Conservation (phyloP, 306 rosid species). For the Sesbania bispinosa region DNA sequence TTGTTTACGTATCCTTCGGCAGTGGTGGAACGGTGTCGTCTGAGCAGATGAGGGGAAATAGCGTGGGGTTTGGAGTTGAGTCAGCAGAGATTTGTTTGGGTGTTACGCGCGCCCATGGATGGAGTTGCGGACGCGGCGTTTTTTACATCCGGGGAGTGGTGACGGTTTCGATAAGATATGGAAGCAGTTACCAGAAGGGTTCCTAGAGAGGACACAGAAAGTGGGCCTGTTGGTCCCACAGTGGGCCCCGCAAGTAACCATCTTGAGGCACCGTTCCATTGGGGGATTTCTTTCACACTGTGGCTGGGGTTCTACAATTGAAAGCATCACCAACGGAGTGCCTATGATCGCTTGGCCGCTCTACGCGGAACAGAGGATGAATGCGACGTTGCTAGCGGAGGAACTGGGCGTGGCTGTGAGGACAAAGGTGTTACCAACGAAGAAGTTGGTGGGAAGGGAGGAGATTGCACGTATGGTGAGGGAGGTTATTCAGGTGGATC, state of each 20-base stretch:
- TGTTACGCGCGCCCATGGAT: slow-evolving; percentile 43
- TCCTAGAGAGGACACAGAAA: not conserved
- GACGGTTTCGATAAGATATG: not conserved
- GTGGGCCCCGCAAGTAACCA: slow-evolving; percentile 47
- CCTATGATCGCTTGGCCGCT: slow-evolving; percentile 61
- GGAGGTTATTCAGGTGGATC: slow-evolving; percentile 9
- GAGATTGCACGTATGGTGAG: slow-evolving; percentile 39
- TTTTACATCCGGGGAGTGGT: not conserved
- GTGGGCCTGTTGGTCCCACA: slow-evolving; percentile 23
- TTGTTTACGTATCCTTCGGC: slow-evolving; percentile 58
- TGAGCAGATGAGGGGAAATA: slow-evolving; percentile 52
- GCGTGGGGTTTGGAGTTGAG: slow-evolving; percentile 73
- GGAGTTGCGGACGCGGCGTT: not conserved
- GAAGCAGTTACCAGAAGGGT: slow-evolving; percentile 17
- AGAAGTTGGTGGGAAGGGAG: slow-evolving; percentile 36
- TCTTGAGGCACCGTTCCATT: slow-evolving; percentile 33
- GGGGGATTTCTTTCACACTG: slow-evolving; percentile 55
- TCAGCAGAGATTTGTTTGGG: slow-evolving; percentile 59
- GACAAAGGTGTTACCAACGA: slow-evolving; percentile 13
- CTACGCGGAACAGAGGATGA: slow-evolving; percentile 60
- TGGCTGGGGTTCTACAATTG: slow-evolving; percentile 53
- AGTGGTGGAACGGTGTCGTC: slow-evolving; percentile 54
- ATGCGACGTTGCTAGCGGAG: slow-evolving; percentile 40
- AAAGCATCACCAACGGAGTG: slow-evolving; percentile 45
- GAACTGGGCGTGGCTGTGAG: slow-evolving; percentile 40